Base-by-base conservation (phyloP, 2,329 filamentous ascomycete species). In the Colletotrichum incanum region DNA sequence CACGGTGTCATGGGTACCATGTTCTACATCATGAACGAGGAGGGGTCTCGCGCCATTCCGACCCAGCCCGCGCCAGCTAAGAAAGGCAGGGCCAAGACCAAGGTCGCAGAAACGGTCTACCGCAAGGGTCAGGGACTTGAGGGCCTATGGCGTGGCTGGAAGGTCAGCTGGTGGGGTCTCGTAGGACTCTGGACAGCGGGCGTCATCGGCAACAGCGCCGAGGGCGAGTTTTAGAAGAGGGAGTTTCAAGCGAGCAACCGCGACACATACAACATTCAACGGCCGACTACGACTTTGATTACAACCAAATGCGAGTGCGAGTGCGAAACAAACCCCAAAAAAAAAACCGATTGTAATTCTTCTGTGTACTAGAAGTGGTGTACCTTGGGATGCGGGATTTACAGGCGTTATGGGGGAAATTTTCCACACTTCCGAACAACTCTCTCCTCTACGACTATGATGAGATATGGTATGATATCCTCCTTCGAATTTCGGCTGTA, bases 1-100 rank as follows among this genome's bases (percentile, higher is more conserved):
- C 87, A 90, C 43, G 96, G 96, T n/a, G 87, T 98, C 1, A 81
- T 96, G n/a, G 94, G 94, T 3, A 98, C 96, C 2, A 95, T 98
- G 89, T 96, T 94, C 86, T 90, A 90, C 72, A 96, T 99, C 73
- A 88, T 93, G 1, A 88, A 92, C 45, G 93, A 97, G 77, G 96
- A 99, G 81, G 96, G 96, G 9, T 86, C 86, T 72, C 85, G 90
- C 11, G 82, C 87, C 75, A 81, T 86, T 47, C 76, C 81, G 60
- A 75, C 78, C 69, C 72, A 82, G 74, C 71, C 78, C 45, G 75
- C 75, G 47, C 75, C 80, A 75, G 75, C 76, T 56, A 80, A 79
- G 71, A 80, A 80, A 69, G 77, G 74, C 74, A 79, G 81, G 76
- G 68, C 68, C 41, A 78, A 81, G 76, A 76, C 79, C 43, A 81